Base-by-base conservation (phyloP, 495 filamentous ascomycete species). In the Penicillium alfredii region DNA sequence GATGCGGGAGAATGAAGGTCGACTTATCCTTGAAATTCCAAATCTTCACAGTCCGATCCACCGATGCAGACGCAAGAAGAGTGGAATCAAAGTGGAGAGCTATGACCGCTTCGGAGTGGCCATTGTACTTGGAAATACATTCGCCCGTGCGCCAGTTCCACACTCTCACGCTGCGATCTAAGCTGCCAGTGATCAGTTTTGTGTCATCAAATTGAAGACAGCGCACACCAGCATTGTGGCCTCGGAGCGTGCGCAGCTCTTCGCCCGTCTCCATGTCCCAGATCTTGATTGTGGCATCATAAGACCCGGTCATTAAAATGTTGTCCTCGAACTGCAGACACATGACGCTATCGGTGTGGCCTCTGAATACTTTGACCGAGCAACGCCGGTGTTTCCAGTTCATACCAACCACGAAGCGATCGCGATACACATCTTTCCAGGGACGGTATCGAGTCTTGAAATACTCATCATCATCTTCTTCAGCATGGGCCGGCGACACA, bases 91-190 rank as follows among this genome's bases (percentile, higher is more conserved):
- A 95, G 58, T 96, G 84, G 6, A 98, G 66, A 17, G 78, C 77
- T 40, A 97, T 82, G 12, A 99, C 78, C 8, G 88, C 89, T 25
- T 73, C 80, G 6, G 70, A 76, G 53, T 97, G 92, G 4, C 80
- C 81, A 6, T 72, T 73, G 22, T 88, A 80, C 1, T 80, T 94
- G 9, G 82, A 84, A 27, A 95, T 73, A 52, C 85, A 93, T 49
- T 86, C 78, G 27, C 92, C 92, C 0, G 88, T 96, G 25, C 83
- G 74, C 88, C 89, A 97, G 47, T 97, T 94, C 93, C 92, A 99
- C 18, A 97, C 77, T 55, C 84, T 85, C 37, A 99, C 62, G 11
- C 77, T 93, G 35, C 73, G 61, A 53, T 95, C 88, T 31, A 94
- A 61, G 45, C 80, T 81, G 14, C 86, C 88, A 23, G 82, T 90